Percentiles rank a stretch among this genome's conserved stretches.
phyloP scores from a whole-genome alignment of 164 flowering plant genomes.

The Chimonanthus praecox region DNA sequence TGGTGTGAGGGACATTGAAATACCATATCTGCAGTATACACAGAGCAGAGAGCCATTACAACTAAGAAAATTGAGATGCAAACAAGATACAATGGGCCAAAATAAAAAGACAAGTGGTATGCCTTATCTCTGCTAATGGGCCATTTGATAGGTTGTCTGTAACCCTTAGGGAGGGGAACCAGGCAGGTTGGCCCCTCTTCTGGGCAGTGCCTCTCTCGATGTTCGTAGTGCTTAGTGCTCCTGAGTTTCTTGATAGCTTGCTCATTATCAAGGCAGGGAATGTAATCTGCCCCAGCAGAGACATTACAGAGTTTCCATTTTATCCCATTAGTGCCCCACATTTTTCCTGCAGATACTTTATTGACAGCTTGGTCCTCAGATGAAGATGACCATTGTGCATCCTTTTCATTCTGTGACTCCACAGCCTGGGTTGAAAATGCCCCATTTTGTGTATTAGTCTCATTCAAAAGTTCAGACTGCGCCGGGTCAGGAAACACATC shows the following conservation, averaged over 20 bases:
- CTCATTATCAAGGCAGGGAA: conserved; percentile 93
- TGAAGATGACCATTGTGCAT: conserved; percentile 31
- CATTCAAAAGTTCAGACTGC: conserved; percentile 55
- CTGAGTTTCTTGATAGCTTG: conserved; percentile 62
- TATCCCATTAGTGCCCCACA: not conserved
- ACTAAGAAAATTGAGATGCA: not conserved
- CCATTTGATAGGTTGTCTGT: conserved; percentile 72
- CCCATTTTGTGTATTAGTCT: conserved; percentile 47
- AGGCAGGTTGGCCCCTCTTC: conserved; percentile 80
- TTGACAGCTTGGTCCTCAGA: conserved; percentile 21
- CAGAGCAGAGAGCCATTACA: not conserved
- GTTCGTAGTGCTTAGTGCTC: conserved; percentile 91
- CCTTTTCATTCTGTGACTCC: conserved; percentile 68
- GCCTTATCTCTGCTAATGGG: conserved; percentile 96
- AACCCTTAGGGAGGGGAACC: conserved; percentile 85
- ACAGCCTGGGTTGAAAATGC: conserved; percentile 62
- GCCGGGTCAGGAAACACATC: conserved; percentile 46
- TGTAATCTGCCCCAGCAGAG: conserved; percentile 87
- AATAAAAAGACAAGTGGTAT: not conserved
- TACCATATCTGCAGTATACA: conserved; percentile 84
- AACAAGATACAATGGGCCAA: not conserved
- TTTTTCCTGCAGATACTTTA: conserved; percentile 17
- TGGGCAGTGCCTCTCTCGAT: conserved; percentile 96
- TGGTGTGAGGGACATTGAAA: conserved; percentile 84
- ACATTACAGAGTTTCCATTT: conserved; percentile 76